Evolutionary conservation across 169 alveolate species (phyloP), one percentile per base, ranked within the genome.

Genomic region (Babesia ovis): DNA sequence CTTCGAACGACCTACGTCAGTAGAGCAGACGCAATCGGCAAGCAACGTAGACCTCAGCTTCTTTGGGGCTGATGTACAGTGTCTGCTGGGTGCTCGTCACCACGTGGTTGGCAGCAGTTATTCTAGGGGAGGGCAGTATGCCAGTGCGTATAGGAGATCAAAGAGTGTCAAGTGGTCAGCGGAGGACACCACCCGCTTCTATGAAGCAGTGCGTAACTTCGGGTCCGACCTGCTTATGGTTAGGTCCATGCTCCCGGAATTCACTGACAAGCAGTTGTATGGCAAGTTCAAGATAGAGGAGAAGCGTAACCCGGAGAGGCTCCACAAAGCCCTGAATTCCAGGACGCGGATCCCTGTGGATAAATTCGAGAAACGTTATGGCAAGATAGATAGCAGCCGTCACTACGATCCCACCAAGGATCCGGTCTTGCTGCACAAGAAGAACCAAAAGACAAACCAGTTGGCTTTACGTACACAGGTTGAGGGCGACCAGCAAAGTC

Each of bases 171-270:
- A 88, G 76, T 88, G 93, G 93, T 71, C 90, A 18, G 74, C 77
- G 20, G 77, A 80, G 66, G 91, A 88, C 35, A 88, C 93, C 2
- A 54, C 77, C 46, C 70, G 84, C 41, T 88, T 88, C 74, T 88
- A 84, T 66, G 73, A 84, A 37, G 93, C 91, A 4, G 68, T 88
- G 35, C 85, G 83, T 42, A 84, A 72, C 77, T 88, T 88, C 55
- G 93, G 93, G 6, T 55, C 84, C 27, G 93, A 88, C 67, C 74
- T 88, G 55, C 72, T 88, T 72, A 75, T 88, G 85, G 90, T 88
- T 14, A 48, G 90, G 43, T 88, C 91, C 34, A 62, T 84, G 53
- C 68, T 88, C 22, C 91, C 93, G 45, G 81, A 83, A 41, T 88
- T 80, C 57, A 66, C 91, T 9, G 93, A 84, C 59, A 62, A 79